These are phyloP conservation scores for Aspergillus alliaceus DNA, from an alignment of 2,329 filamentous ascomycete species.

Conservation along the genomic window DNA sequence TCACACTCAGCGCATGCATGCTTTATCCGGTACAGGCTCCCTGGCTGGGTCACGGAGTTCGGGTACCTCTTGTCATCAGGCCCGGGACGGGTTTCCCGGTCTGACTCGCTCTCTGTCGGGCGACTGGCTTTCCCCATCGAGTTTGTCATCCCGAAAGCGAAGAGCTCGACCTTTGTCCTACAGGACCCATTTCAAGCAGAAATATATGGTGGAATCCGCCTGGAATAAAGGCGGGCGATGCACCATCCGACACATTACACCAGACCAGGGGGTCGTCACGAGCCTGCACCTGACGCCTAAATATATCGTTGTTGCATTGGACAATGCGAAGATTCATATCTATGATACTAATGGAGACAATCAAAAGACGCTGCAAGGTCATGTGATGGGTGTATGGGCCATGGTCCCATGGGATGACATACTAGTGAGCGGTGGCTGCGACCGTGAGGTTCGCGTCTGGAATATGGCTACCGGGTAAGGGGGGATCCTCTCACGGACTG, in stretches of 20 bases:
- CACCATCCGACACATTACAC: slow-evolving; percentile 83
- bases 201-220: slow-evolving; percentile 94
- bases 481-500: background rate
- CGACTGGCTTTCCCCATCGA: slow-evolving; percentile 32
- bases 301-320: slow-evolving; percentile 95
- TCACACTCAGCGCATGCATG: slow-evolving; percentile 26
- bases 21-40: slow-evolving; percentile 20
- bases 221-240: slow-evolving; percentile 91
- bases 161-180: slow-evolving; percentile 75
- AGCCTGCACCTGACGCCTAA: slow-evolving; percentile 91
- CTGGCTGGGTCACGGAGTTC: slow-evolving; percentile 25
- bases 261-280: slow-evolving; percentile 95
- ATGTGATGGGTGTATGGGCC: slow-evolving; percentile 99
- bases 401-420: slow-evolving; percentile 98
- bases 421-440: slow-evolving; percentile 92
- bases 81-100: slow-evolving; percentile 50
- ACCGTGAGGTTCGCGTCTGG: slow-evolving; percentile 96
- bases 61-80: slow-evolving; percentile 29
- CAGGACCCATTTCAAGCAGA: slow-evolving; percentile 95
- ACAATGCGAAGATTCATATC: slow-evolving; percentile 98
- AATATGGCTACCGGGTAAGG: slow-evolving; percentile 84
- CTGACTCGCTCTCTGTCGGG: slow-evolving; percentile 40
- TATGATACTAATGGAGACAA: slow-evolving; percentile 90
- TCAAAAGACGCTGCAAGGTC: slow-evolving; percentile 85
- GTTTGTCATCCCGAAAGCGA: slow-evolving; percentile 38